phyloP scores from a whole-genome alignment of 2,329 filamentous ascomycete species.

The Mollisia scopiformis region DNA sequence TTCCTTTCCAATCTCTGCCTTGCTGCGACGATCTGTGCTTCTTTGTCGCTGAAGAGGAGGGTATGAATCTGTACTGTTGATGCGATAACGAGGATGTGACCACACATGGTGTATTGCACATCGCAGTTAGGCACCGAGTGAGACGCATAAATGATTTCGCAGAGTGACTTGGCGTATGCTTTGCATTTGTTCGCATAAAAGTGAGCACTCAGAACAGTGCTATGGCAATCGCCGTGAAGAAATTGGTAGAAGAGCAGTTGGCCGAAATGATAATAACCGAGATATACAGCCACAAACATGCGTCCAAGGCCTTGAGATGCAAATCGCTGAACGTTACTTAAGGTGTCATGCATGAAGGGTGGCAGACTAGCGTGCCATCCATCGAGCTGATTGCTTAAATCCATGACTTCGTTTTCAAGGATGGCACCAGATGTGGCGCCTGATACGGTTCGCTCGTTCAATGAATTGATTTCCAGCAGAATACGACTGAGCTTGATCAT shows the following conservation, averaged over 20 bases:
- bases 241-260: constrained; percentile 52
- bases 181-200: constrained; percentile 44
- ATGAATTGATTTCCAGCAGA: constrained; percentile 44
- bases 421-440: constrained; percentile 23
- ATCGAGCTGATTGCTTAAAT: constrained; percentile 39
- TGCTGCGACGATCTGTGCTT: constrained; percentile 40
- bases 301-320: constrained; percentile 44
- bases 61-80: constrained; percentile 51
- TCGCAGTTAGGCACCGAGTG: constrained; percentile 42
- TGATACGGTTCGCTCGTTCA: constrained; percentile 39
- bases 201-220: constrained; percentile 8
- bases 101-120: constrained; percentile 46
- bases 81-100: constrained; percentile 49
- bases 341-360: constrained; percentile 40
- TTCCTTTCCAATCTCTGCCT: constrained; percentile 45
- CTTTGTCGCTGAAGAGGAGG: constrained; percentile 44
- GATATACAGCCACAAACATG: constrained; percentile 47
- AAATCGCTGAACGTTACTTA: constrained; percentile 42
- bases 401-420: constrained; percentile 14
- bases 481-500: constrained; percentile 44
- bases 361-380: constrained; percentile 42
- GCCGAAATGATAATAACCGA: constrained; percentile 50
- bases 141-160: constrained; percentile 44
- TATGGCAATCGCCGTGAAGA: constrained; percentile 38
- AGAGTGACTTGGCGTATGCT: constrained; percentile 42